These are phyloP conservation scores for Petunia secreta DNA, from an alignment of 257 asterid genomes.

Conservation along the genomic window DNA sequence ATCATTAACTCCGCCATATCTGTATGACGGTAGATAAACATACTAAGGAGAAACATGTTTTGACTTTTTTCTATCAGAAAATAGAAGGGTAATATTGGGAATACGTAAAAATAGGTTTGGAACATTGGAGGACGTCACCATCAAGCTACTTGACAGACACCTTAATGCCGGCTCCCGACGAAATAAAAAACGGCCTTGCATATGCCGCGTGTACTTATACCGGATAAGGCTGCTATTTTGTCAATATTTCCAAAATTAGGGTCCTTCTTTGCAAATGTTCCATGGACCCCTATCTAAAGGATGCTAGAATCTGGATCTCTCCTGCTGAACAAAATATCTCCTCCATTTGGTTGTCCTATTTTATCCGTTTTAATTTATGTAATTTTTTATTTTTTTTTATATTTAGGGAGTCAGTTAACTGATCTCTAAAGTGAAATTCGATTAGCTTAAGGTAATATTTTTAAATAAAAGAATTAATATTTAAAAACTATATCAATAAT, in stretches of 20 bases:
- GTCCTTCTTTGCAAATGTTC: slow-evolving; percentile 22
- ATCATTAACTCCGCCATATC: too few relatives aligned
- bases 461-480: too few relatives aligned
- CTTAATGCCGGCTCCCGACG: slow-evolving; percentile 37
- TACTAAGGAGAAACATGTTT: too few relatives aligned
- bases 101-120: slow-evolving; percentile 18
- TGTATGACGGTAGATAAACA: not conserved
- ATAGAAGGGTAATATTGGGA: slow-evolving; percentile 41
- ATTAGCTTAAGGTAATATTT: too few relatives aligned
- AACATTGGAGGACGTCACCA: slow-evolving; percentile 31
- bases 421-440: too few relatives aligned
- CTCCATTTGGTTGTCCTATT: too few relatives aligned
- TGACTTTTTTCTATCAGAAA: not conserved
- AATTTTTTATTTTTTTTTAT: too few relatives aligned
- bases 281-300: not conserved
- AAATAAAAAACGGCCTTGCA: slow-evolving; percentile 1
- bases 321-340: not conserved
- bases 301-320: slow-evolving; percentile 20
- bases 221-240: slow-evolving; percentile 49
- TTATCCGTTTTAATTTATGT: too few relatives aligned
- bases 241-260: slow-evolving; percentile 32
- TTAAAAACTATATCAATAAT: too few relatives aligned
- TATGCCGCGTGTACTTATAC: slow-evolving; percentile 50
- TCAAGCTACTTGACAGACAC: slow-evolving; percentile 18
- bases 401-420: too few relatives aligned